Evolutionary conservation across 495 filamentous ascomycete species (phyloP).

Genomic region (Penicillium taxi): DNA sequence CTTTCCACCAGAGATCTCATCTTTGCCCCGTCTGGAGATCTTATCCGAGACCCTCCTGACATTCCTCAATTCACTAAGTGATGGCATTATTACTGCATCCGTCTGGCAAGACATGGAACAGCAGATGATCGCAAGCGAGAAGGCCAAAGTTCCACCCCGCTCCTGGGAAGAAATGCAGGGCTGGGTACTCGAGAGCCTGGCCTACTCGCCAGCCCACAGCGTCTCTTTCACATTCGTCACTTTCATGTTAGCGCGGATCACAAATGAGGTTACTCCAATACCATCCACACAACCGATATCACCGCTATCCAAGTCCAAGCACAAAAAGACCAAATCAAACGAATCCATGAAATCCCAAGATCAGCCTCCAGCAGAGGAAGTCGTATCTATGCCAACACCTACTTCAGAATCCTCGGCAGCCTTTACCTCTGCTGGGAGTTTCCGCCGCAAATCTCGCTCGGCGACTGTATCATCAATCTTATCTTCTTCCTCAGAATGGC

Average conservation of each 20-base stretch:
- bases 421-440: slow-evolving; percentile 27
- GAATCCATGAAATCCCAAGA: neutral
- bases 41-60: slow-evolving; percentile 57
- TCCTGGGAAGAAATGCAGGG: slow-evolving; percentile 56
- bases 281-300: slow-evolving; percentile 10
- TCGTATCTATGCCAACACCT: slow-evolving; percentile 8
- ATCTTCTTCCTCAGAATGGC: slow-evolving; percentile 11
- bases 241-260: slow-evolving; percentile 56
- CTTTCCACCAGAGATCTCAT: slow-evolving; percentile 51
- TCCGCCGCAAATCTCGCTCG: slow-evolving; percentile 25
- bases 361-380: neutral
- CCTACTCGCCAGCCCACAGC: slow-evolving; percentile 64
- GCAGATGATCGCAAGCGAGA: slow-evolving; percentile 46
- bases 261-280: slow-evolving; percentile 38
- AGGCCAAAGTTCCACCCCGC: slow-evolving; percentile 35
- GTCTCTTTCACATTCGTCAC: slow-evolving; percentile 82
- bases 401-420: slow-evolving; percentile 21
- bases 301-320: neutral
- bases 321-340: slow-evolving; percentile 2
- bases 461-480: too few species aligned
- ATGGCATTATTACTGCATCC: slow-evolving; percentile 60
- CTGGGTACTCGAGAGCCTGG: slow-evolving; percentile 64
- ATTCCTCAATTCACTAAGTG: slow-evolving; percentile 64
- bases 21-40: slow-evolving; percentile 60
- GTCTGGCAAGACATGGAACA: slow-evolving; percentile 68